A percentile compares a stretch with the other conserved stretches of the same genome.
Evolutionary conservation across 768 basidiomycete species (phyloP).

Genomic region (Podaxis pistillaris): DNA sequence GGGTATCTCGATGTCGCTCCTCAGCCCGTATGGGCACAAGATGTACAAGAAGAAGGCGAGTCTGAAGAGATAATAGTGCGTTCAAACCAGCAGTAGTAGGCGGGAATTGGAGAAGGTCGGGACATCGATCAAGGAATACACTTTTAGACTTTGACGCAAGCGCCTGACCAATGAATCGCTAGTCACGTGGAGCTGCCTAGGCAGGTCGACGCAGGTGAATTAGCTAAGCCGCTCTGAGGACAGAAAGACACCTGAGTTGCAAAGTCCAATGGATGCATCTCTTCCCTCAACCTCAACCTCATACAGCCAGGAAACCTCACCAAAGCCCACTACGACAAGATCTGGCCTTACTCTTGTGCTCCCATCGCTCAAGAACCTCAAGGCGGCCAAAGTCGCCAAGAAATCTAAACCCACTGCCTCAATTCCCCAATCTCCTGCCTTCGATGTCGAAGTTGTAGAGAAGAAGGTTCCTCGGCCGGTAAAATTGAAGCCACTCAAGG

Average conservation of each 20-base stretch:
- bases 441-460: conserved; percentile 29
- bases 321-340: conserved; percentile 22
- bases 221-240: conserved; percentile 16
- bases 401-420: conserved; percentile 37
- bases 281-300: conserved; percentile 10
- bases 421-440: conserved; percentile 20
- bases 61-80: background rate
- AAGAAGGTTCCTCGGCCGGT: conserved; percentile 53
- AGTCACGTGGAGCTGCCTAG: conserved; percentile 2
- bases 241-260: conserved; percentile 16
- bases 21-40: background rate
- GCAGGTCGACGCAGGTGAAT: conserved; percentile 1
- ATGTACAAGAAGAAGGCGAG: background rate
- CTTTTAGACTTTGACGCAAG: background rate
- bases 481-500: conserved; percentile 79
- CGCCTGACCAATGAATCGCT: background rate
- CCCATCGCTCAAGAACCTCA: conserved; percentile 62
- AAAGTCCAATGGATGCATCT: conserved; percentile 16
- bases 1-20: background rate
- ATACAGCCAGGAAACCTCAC: background rate
- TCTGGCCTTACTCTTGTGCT: conserved; percentile 65
- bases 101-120: background rate
- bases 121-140: background rate
- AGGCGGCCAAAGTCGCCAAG: conserved; percentile 53
- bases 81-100: background rate